Conservation (phyloP, 345 rosid genomes). For the Sonneratia alba region DNA sequence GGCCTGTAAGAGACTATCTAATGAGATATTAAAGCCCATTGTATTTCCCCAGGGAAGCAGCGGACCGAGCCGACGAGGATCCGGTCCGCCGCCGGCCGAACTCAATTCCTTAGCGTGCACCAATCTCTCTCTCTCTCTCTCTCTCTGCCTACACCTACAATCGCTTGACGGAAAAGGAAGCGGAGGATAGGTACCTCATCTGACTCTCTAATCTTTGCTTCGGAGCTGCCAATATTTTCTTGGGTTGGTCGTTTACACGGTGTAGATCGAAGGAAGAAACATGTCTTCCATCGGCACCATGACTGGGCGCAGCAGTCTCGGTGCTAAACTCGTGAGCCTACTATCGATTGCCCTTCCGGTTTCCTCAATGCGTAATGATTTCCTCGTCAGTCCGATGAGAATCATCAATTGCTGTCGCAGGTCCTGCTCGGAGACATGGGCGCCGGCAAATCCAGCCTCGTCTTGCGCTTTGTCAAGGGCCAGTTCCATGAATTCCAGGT, state of each 20-base stretch:
- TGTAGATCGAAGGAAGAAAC: not conserved
- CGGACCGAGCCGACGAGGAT: not conserved
- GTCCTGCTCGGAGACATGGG: constrained; percentile 63
- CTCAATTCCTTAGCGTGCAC: too few relatives aligned
- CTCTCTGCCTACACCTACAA: not conserved
- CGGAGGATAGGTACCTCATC: not conserved
- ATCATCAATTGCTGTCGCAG: constrained; percentile 14
- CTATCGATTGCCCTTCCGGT: not conserved
- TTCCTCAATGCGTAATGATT: not conserved
- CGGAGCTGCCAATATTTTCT: not conserved
- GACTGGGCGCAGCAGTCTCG: constrained; percentile 17
- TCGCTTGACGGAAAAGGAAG: not conserved
- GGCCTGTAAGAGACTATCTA: not conserved
- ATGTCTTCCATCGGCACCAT: constrained; percentile 14
- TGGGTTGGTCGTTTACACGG: not conserved
- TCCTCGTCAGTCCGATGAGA: not conserved
- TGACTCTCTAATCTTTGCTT: not conserved
- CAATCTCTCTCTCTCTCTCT: not conserved
- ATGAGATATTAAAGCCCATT: not conserved
- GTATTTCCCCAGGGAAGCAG: not conserved
- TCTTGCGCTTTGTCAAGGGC: constrained; percentile 49
- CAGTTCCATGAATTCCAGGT: constrained; percentile 59
- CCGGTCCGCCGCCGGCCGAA: not conserved
- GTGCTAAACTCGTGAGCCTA: constrained; percentile 23
- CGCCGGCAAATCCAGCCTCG: constrained; percentile 50